Evolutionary conservation across 305 asterid genomes (phyloP).

Genomic region (Andrographis paniculata): DNA sequence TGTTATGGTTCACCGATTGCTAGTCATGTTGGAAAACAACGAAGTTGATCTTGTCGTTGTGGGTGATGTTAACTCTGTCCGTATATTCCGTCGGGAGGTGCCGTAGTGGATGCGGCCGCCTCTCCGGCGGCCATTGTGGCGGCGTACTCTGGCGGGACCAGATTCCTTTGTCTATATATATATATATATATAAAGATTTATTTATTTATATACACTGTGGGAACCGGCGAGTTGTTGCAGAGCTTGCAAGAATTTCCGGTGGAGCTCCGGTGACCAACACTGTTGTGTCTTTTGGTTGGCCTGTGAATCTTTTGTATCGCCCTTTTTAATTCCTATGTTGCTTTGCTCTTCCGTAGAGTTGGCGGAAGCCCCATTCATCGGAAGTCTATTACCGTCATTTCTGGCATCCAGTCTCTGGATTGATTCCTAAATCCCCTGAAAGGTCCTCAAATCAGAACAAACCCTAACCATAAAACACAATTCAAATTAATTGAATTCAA

Average conservation of each 20-base stretch:
- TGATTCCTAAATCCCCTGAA: constrained; percentile 38
- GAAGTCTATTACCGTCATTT: constrained; percentile 10
- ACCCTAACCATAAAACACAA: background rate
- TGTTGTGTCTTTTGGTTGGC: constrained; percentile 61
- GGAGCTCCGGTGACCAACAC: constrained; percentile 90
- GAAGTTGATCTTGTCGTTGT: too few species aligned
- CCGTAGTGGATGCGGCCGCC: constrained; percentile 30
- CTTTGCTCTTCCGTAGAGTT: constrained; percentile 57
- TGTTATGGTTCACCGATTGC: too few species aligned
- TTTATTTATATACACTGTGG: constrained; percentile 41
- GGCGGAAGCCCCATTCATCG: constrained; percentile 77
- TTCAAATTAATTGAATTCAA: too few species aligned
- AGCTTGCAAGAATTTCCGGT: constrained; percentile 60
- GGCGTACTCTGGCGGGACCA: constrained; percentile 80
- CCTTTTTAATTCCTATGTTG: constrained; percentile 43
- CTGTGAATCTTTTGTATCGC: constrained; percentile 39
- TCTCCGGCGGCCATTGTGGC: constrained; percentile 33
- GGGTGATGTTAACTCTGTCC: too few species aligned
- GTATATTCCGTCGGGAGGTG: constrained; percentile 41
- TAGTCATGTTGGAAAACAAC: too few species aligned
- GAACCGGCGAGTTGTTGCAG: constrained; percentile 90
- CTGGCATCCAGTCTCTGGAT: too few species aligned
- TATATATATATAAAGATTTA: background rate
- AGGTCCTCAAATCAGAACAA: background rate
- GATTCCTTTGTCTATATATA: constrained; percentile 70